Percentiles rank a stretch among this genome's conserved stretches.
Evolutionary conservation across 2,329 filamentous ascomycete genomes (phyloP).

Genomic region (Phyllosticta capitalensis): DNA sequence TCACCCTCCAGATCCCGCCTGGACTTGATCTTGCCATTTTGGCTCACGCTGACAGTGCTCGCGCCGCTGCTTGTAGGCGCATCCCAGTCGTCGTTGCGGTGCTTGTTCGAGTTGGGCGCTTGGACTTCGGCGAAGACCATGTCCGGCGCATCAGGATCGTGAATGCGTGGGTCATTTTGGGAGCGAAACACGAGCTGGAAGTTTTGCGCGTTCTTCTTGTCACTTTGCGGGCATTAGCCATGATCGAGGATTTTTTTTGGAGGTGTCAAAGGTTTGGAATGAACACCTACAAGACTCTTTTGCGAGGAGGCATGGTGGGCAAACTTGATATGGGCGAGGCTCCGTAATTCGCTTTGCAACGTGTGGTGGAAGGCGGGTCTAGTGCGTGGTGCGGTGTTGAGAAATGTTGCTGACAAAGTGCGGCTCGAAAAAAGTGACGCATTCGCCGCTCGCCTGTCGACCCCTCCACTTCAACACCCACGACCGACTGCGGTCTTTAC

Average conservation of each 20-base stretch:
- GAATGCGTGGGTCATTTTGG: slow-evolving; percentile 93
- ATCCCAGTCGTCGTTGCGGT: slow-evolving; percentile 13
- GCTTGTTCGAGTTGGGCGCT: slow-evolving; percentile 24
- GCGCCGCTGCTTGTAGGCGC: slow-evolving; percentile 9
- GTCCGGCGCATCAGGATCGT: slow-evolving; percentile 78
- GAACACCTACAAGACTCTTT: slow-evolving; percentile 18
- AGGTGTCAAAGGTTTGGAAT: not conserved
- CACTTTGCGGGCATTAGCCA: slow-evolving; percentile 31
- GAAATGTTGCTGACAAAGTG: slow-evolving; percentile 12
- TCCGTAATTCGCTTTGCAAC: not conserved
- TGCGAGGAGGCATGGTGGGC: slow-evolving; percentile 43
- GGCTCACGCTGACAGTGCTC: slow-evolving; percentile 13
- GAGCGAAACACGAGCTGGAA: slow-evolving; percentile 92
- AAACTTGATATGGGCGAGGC: not conserved
- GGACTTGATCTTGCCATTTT: slow-evolving; percentile 48
- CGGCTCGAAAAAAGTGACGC: slow-evolving; percentile 11
- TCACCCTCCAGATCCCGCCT: slow-evolving; percentile 67
- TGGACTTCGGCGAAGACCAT: slow-evolving; percentile 74
- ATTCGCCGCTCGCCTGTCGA: slow-evolving; percentile 6
- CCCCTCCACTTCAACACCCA: slow-evolving; percentile 13
- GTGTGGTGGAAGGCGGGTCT: slow-evolving; percentile 4
- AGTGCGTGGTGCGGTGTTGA: slow-evolving; percentile 5
- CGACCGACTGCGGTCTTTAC: slow-evolving; percentile 11
- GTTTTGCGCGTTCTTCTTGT: slow-evolving; percentile 89
- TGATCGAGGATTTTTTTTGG: not conserved